Base-by-base conservation (phyloP, 192 early-diverging fungal species). In the Backusella parvicylindrica region DNA sequence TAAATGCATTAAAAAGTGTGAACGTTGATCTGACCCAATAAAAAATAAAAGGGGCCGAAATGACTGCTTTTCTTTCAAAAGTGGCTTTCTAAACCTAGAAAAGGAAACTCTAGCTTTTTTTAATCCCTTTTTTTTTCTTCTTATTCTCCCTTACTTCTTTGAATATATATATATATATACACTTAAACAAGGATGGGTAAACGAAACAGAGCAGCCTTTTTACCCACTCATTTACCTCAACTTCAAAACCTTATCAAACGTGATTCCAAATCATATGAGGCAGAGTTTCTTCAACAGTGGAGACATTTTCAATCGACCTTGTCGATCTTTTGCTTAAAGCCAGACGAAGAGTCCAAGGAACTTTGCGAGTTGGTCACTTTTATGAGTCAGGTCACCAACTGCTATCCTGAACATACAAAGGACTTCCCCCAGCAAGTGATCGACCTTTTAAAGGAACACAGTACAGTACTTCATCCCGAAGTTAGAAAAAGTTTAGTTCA, bases 221-320 rank as follows among this genome's bases (percentile, higher is more conserved):
- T 92, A 70, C 84, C 89, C 13, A 89, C 78, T 21, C 95, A 99
- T 90, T 89, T 99, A 72, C 95, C 98, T 38, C 97, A 99, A 85
- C 89, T 99, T 72, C 98, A 99, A 86, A 99, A 99, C 84, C 88
- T 97, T 63, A 96, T 99, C 82, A 97, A 97, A 83, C 87, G 98
- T 35, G 98, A 99, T 80, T 91, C 96, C 9, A 80, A 81, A 68
- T 97, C 96, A 18, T 99, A 99, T 86, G 86, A 88, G 65, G 93
- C 95, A 50, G 98, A 99, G 85, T 99, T 99, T 76, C 76, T 89
- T 63, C 95, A 95, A 81, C 98, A 99, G 85, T 89, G 91, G 81
- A 86, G 95, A 76, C 97, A 99, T 83, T 98, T 91, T 86, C 91
- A 95, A 77, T 90, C 95, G 7, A 89, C 87, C 72, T 86, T 98